phyloP scores from a whole-genome alignment of 768 basidiomycete genomes.

The Mycena galopus region DNA sequence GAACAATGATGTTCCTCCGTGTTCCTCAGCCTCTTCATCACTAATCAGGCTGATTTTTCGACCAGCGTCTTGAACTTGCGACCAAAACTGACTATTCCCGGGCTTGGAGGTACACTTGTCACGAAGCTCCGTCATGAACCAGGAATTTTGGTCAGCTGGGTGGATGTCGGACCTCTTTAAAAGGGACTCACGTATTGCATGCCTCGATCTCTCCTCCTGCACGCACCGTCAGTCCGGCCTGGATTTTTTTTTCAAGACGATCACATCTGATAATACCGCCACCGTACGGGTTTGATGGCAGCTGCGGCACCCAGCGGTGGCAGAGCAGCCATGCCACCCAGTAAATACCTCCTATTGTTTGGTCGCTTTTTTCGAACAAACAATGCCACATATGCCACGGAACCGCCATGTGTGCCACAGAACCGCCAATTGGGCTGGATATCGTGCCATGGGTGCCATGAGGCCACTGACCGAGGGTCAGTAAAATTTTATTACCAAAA shows the following conservation, averaged over 20 bases:
- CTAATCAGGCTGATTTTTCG: conserved; percentile 72
- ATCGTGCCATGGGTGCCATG: too few species aligned
- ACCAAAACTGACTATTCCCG: conserved; percentile 81
- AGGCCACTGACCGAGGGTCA: too few species aligned
- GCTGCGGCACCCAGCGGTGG: too few species aligned
- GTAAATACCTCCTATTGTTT: too few species aligned
- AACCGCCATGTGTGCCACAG: too few species aligned
- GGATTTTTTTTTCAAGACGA: neutral
- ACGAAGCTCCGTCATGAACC: conserved; percentile 74
- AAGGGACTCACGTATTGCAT: conserved; percentile 77
- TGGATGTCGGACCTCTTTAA: neutral
- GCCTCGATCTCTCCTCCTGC: conserved; percentile 87
- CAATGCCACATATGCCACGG: too few species aligned
- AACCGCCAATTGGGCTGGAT: too few species aligned
- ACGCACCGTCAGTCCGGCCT: neutral
- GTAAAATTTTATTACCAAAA: too few species aligned
- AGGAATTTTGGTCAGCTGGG: conserved; percentile 41
- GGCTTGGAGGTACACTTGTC: conserved; percentile 64
- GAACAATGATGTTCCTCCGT: conserved; percentile 69
- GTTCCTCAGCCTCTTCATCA: conserved; percentile 68
- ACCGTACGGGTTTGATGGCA: too few species aligned
- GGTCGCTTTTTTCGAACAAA: too few species aligned
- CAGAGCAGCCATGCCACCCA: too few species aligned
- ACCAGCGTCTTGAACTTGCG: conserved; percentile 63
- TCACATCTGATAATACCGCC: too few species aligned